Base-by-base conservation (phyloP, 1,284 basidiomycete species). In the Cryptococcus sp. region DNA sequence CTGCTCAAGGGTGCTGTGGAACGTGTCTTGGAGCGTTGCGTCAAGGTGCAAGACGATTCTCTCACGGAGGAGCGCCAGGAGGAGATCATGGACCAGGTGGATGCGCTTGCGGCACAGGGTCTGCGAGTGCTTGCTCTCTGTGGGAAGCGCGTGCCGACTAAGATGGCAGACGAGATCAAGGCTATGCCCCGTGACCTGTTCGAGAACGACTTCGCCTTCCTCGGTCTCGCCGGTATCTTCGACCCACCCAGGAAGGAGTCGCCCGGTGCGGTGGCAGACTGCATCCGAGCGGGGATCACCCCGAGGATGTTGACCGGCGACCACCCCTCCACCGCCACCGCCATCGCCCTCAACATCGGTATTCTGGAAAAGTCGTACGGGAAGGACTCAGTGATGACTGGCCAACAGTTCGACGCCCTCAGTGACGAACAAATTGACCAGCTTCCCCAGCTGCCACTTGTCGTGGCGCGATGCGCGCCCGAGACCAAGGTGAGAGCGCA, bases 171-270 rank as follows among this genome's bases (percentile, higher is more conserved):
- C 46, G 58, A 63, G 36, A 57, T 78, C 56, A 67, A 67, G 47
- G 57, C 48, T 2, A 68, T 76, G 56, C 57, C 67, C 15, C 78
- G 85, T 28, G 81, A 81, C 46, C 79, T 82, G 2, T 80, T 85
- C 13, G 87, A 88, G 72, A 69, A 77, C 20, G 80, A 79, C 24
- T 82, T 86, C 67, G 77, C 76, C 6, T 84, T 89, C 76, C 75
- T 84, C 8, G 86, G 83, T 9, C 78, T 87, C 1, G 83, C 81
- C 12, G 86, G 86, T 52, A 84, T 88, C 56, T 85, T 58, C 64
- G 86, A 88, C 67, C 86, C 86, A 15, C 87, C 86, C n/a, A 80
- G 86, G 39, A 83, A 82, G 12, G 85, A 87, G 66, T 83, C 83
- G 3, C 76, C 81, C 2, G 82, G 80, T 12, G 84, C 86, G 21